Percentiles rank a stretch among this genome's conserved stretches.
Evolutionary conservation across 2,329 filamentous ascomycete genomes (phyloP).

Genomic region (Periconia sp.): DNA sequence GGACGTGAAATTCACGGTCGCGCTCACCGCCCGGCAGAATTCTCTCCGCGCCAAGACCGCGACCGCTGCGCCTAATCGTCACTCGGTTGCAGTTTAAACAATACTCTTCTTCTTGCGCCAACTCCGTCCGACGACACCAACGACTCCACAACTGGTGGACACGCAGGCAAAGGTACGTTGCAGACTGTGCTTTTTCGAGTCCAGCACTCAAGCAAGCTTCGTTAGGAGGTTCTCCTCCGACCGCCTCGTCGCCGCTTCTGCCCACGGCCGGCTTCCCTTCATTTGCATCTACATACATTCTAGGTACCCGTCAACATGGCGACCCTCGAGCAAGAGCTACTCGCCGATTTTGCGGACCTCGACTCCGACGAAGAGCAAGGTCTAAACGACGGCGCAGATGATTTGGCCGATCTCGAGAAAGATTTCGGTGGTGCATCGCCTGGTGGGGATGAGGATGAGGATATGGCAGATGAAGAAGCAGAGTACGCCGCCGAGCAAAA

Average conservation of each 20-base stretch:
- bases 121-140: conserved; percentile 7
- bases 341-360: conserved; percentile 89
- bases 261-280: not conserved
- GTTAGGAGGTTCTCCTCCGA: conserved; percentile 30
- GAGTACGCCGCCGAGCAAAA: conserved; percentile 59
- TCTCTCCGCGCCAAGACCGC: conserved; percentile 28
- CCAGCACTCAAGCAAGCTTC: conserved; percentile 24
- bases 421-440: conserved; percentile 42
- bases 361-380: conserved; percentile 74
- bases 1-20: conserved; percentile 10
- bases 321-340: conserved; percentile 87
- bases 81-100: no score
- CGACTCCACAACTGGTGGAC: conserved; percentile 17
- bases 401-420: conserved; percentile 41
- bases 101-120: conserved; percentile 1
- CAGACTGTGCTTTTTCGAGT: conserved; percentile 15
- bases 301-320: conserved; percentile 63
- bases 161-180: conserved; percentile 28
- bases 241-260: conserved; percentile 19
- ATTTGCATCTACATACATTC: not conserved
- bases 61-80: not conserved
- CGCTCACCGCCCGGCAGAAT: conserved; percentile 22
- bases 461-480: conserved; percentile 67
- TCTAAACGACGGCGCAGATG: conserved; percentile 51
- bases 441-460: conserved; percentile 63